Evolutionary conservation across 1,284 basidiomycete species (phyloP).

Genomic region (Trametes sp.): DNA sequence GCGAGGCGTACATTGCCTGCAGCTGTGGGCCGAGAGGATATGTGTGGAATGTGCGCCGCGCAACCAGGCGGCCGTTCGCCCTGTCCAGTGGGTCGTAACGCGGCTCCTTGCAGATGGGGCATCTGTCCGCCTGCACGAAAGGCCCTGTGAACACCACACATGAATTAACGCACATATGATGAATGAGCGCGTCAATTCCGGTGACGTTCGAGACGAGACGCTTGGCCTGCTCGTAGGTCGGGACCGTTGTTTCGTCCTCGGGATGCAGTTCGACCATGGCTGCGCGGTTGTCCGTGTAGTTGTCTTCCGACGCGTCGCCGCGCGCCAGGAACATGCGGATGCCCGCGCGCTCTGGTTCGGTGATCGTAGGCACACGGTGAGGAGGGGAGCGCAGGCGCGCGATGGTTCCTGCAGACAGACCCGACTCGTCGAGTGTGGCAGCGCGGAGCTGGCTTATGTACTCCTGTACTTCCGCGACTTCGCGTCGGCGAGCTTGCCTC

Average conservation of each 20-base stretch:
- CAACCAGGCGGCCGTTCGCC: neutral
- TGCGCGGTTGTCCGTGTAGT: too few relatives aligned
- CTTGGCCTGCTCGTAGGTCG: constrained; percentile 1
- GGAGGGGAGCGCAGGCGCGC: too few relatives aligned
- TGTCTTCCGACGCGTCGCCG: too few relatives aligned
- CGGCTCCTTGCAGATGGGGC: constrained; percentile 19
- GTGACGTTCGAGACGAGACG: constrained; percentile 26
- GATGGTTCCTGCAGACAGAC: constrained; percentile 1
- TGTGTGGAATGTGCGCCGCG: constrained; percentile 8
- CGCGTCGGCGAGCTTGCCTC: neutral
- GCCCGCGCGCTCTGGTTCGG: too few relatives aligned
- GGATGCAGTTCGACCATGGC: too few relatives aligned
- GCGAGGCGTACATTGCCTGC: constrained; percentile 30
- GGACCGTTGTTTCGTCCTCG: neutral
- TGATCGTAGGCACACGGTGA: too few relatives aligned
- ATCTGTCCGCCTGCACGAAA: constrained; percentile 30
- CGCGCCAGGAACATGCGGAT: too few relatives aligned
- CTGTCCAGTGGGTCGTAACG: constrained; percentile 20
- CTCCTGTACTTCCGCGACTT: neutral
- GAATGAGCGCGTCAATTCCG: constrained; percentile 34
- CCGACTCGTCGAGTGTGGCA: constrained; percentile 3
- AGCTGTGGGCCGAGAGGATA: constrained; percentile 36
- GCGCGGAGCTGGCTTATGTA: neutral
- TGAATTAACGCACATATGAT: constrained; percentile 44
- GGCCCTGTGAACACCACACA: constrained; percentile 45